Evolutionary conservation across 2,329 filamentous ascomycete species (phyloP).

Genomic region (Ambrosiella beaveri): DNA sequence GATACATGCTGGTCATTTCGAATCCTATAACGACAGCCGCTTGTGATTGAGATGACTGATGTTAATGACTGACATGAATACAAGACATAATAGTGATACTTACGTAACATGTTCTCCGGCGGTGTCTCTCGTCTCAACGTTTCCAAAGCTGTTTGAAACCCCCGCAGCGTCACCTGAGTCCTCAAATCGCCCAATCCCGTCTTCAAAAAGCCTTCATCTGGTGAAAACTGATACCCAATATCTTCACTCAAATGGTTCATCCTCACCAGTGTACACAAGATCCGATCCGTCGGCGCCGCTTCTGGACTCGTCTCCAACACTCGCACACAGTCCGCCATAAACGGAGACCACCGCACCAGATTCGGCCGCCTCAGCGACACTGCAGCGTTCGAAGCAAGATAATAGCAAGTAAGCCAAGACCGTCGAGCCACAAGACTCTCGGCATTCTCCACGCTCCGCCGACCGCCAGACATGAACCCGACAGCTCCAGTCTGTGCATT

Average conservation of each 20-base stretch:
- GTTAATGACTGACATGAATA: background rate
- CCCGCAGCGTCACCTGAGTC: conserved; percentile 45
- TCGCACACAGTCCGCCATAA: conserved; percentile 43
- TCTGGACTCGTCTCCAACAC: conserved; percentile 36
- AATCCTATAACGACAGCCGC: conserved; percentile 48
- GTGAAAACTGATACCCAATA: conserved; percentile 45
- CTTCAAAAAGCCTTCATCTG: conserved; percentile 42
- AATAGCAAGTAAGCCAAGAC: conserved; percentile 43
- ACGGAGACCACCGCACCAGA: conserved; percentile 40
- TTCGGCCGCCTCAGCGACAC: conserved; percentile 45
- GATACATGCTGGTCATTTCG: conserved; percentile 49
- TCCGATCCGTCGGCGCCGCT: conserved; percentile 37
- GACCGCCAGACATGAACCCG: conserved; percentile 14
- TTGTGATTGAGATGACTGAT: conserved; percentile 17
- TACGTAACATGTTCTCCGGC: conserved; percentile 36
- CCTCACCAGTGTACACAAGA: conserved; percentile 41
- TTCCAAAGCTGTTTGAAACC: conserved; percentile 46
- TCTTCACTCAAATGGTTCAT: conserved; percentile 50
- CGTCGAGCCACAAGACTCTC: conserved; percentile 24
- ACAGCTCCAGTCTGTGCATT: conserved; percentile 1
- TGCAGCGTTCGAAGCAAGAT: conserved; percentile 39
- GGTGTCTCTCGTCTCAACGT: conserved; percentile 40
- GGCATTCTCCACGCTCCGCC: conserved; percentile 14
- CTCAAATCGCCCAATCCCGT: conserved; percentile 43
- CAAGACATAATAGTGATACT: conserved; percentile 16